phyloP scores from a whole-genome alignment of 495 filamentous ascomycete species.

The Hypomontagnella monticulosa region DNA sequence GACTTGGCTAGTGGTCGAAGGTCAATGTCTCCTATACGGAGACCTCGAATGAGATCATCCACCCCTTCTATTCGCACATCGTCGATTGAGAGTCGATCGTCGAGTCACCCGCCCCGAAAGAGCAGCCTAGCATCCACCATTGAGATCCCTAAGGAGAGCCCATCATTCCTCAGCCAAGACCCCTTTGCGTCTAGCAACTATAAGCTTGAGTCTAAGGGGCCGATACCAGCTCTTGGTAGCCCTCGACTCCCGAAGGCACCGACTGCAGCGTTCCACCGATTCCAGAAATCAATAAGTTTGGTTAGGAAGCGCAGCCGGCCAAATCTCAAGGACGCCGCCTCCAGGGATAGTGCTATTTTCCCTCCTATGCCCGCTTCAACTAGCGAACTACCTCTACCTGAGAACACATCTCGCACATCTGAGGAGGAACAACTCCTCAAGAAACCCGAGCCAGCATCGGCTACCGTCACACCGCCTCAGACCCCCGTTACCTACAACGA shows the following conservation, averaged over 20 bases:
- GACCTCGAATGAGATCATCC: slow-evolving; percentile 44
- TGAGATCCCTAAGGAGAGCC: slow-evolving; percentile 50
- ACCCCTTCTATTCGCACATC: slow-evolving; percentile 42
- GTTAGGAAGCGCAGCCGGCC: slow-evolving; percentile 59
- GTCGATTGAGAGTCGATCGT: slow-evolving; percentile 17
- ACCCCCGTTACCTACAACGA: slow-evolving; percentile 54
- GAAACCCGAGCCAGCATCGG: slow-evolving; percentile 24
- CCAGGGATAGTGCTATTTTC: slow-evolving; percentile 30
- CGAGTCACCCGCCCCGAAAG: slow-evolving; percentile 38
- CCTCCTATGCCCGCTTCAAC: slow-evolving; percentile 32
- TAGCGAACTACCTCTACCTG: slow-evolving; percentile 28
- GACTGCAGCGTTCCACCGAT: slow-evolving; percentile 52
- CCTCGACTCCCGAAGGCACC: slow-evolving; percentile 50
- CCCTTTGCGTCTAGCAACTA: slow-evolving; percentile 55
- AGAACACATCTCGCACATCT: slow-evolving; percentile 28
- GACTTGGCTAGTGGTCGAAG: slow-evolving; percentile 52
- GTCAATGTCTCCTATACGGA: slow-evolving; percentile 50
- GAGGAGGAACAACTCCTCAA: slow-evolving; percentile 22
- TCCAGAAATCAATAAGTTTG: slow-evolving; percentile 56
- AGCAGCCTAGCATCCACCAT: slow-evolving; percentile 48
- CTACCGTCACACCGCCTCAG: slow-evolving; percentile 39
- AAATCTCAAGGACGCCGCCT: slow-evolving; percentile 45
- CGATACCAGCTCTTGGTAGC: slow-evolving; percentile 26
- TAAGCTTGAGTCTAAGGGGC: slow-evolving; percentile 43
- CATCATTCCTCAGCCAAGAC: slow-evolving; percentile 58